These are phyloP conservation scores for Fusarium sp. DNA, from an alignment of 2,329 filamentous ascomycete species.

Conservation along the genomic window DNA sequence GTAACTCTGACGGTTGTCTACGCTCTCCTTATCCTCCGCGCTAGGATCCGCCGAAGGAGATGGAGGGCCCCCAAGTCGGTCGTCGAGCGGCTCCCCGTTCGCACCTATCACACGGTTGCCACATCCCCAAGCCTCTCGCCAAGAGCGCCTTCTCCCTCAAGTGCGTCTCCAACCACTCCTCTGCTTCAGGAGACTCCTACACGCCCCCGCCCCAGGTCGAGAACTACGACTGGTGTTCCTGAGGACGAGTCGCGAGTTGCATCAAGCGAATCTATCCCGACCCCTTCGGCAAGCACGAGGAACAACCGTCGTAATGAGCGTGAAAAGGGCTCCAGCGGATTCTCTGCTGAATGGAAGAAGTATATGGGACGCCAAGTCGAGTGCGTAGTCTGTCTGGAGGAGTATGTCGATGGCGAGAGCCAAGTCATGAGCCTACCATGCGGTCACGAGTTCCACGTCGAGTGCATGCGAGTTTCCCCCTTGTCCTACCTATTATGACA, in stretches of 20 bases:
- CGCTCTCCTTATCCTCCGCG: slow-evolving; percentile 85
- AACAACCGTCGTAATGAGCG: slow-evolving; percentile 52
- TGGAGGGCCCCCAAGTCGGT: slow-evolving; percentile 99
- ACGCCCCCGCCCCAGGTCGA: slow-evolving; percentile 70
- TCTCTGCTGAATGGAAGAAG: slow-evolving; percentile 70
- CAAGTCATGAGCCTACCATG: slow-evolving; percentile 97
- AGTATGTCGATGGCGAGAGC: slow-evolving; percentile 94
- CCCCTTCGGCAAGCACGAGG: slow-evolving; percentile 50
- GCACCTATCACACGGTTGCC: slow-evolving; percentile 90
- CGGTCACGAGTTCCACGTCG: slow-evolving; percentile 96
- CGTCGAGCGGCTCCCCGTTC: slow-evolving; percentile 92
- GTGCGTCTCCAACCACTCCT: slow-evolving; percentile 81
- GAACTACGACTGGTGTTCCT: slow-evolving; percentile 71
- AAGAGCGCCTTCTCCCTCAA: slow-evolving; percentile 71
- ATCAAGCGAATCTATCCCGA: slow-evolving; percentile 56
- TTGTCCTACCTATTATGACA: background rate
- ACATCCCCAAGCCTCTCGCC: slow-evolving; percentile 67
- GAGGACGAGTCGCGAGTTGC: slow-evolving; percentile 61
- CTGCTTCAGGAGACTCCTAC: slow-evolving; percentile 73
- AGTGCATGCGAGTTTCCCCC: slow-evolving; percentile 87
- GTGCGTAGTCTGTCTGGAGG: slow-evolving; percentile 96
- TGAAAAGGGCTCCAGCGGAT: slow-evolving; percentile 60
- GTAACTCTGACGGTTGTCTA: slow-evolving; percentile 95
- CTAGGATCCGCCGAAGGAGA: slow-evolving; percentile 86
- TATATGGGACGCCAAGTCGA: slow-evolving; percentile 80